Evolutionary conservation across 2,329 filamentous ascomycete species (phyloP).

Genomic region (Epichloe elymi): DNA sequence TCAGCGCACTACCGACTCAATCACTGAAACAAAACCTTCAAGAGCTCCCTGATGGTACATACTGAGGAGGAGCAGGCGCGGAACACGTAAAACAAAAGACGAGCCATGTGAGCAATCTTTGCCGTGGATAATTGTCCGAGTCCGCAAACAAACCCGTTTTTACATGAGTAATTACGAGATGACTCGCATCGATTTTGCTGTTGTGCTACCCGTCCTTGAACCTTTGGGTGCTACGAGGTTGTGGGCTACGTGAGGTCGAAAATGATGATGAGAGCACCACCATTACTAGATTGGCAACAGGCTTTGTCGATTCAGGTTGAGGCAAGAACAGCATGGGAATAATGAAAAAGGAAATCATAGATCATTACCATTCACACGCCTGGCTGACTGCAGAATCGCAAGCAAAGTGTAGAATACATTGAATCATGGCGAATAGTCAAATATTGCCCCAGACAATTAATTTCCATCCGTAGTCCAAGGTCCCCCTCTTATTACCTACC

Average conservation of each 20-base stretch:
- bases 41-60: too few species aligned
- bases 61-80: background rate
- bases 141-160: background rate
- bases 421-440: background rate
- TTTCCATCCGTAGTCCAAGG: background rate
- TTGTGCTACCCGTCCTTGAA: conserved; percentile 3
- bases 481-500: too few species aligned
- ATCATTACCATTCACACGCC: background rate
- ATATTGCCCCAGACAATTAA: background rate
- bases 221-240: background rate
- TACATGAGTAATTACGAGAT: conserved; percentile 2
- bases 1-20: too few species aligned
- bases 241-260: conserved; percentile 16
- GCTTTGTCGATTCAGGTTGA: too few species aligned
- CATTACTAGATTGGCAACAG: too few species aligned
- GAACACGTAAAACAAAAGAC: background rate
- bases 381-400: background rate
- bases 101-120: background rate
- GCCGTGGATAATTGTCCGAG: background rate
- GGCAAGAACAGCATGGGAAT: background rate
- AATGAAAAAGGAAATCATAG: background rate
- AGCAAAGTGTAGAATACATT: background rate
- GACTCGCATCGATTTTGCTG: conserved; percentile 1
- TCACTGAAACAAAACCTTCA: too few species aligned
- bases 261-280: background rate